Percentiles rank a stretch among this genome's conserved stretches.
These are phyloP conservation scores for Kitagawia praeruptora DNA, from an alignment of 129 eudicot species.

Conservation along the genomic window DNA sequence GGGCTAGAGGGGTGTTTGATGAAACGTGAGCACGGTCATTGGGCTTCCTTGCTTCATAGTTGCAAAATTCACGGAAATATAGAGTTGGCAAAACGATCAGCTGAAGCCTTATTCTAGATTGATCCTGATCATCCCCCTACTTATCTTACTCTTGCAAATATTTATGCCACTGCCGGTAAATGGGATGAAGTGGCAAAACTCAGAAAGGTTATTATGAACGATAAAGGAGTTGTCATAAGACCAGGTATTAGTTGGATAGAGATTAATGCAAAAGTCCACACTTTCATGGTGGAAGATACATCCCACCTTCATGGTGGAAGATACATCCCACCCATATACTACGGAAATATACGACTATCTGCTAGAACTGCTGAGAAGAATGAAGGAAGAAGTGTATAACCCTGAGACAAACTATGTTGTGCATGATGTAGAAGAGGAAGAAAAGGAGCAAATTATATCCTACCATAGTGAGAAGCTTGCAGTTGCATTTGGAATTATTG, in stretches of 20 bases:
- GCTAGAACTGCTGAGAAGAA: neutral
- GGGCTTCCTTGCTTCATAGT: neutral
- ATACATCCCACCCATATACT: conserved; percentile 24
- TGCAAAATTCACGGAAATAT: neutral
- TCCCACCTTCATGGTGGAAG: conserved; percentile 66
- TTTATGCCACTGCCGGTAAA: conserved; percentile 56
- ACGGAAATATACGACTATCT: neutral
- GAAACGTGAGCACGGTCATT: neutral
- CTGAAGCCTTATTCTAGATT: neutral
- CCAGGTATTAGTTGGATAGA: conserved; percentile 75
- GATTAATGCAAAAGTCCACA: conserved; percentile 36
- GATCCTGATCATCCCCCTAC: neutral
- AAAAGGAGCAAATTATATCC: conserved; percentile 1
- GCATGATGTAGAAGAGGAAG: neutral
- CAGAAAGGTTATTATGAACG: conserved; percentile 10
- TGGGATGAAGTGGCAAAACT: conserved; percentile 54
- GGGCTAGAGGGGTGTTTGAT: neutral
- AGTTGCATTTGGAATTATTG: conserved; percentile 1
- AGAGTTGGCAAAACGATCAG: conserved; percentile 1
- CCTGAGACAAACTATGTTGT: neutral
- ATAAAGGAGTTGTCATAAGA: neutral
- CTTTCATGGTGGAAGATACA: conserved; percentile 54
- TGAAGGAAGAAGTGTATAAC: neutral
- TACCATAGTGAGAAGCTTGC: conserved; percentile 3
- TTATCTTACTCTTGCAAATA: conserved; percentile 60